phyloP scores from a whole-genome alignment of 2,329 filamentous ascomycete genomes.

The Pyrenochaeta sp. region DNA sequence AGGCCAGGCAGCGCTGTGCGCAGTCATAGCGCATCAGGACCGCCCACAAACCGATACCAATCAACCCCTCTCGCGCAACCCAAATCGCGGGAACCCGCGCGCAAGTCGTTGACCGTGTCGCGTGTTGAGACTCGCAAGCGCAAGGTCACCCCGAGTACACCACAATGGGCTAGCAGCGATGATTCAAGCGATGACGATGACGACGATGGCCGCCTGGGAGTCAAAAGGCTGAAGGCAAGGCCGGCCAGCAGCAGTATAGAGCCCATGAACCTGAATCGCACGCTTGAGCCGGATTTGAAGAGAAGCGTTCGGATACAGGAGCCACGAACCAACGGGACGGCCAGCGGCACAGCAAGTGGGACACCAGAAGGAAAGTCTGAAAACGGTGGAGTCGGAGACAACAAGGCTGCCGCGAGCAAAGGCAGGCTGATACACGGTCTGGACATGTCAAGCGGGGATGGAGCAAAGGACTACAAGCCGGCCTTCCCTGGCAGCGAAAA shows the following conservation, averaged over 20 bases:
- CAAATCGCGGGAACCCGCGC: constrained; percentile 25
- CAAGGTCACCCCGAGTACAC: constrained; percentile 44
- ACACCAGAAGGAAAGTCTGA: constrained; percentile 9
- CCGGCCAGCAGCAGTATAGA: constrained; percentile 49
- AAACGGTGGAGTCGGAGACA: constrained; percentile 16
- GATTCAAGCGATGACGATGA: constrained; percentile 40
- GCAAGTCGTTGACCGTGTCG: constrained; percentile 38
- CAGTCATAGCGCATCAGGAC: constrained; percentile 23
- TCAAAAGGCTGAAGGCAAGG: constrained; percentile 40
- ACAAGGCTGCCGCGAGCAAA: constrained; percentile 18
- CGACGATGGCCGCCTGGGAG: constrained; percentile 35
- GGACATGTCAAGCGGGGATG: constrained; percentile 51
- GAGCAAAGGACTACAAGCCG: constrained; percentile 59
- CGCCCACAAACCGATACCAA: constrained; percentile 40
- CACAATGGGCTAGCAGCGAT: constrained; percentile 45
- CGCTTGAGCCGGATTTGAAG: constrained; percentile 46
- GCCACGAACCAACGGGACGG: constrained; percentile 5
- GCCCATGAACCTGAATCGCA: constrained; percentile 45
- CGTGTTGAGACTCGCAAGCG: constrained; percentile 40
- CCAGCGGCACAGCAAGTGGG: constrained; percentile 5
- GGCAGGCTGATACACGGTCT: constrained; percentile 51
- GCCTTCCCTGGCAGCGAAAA: constrained; percentile 58
- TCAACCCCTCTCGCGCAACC: constrained; percentile 24
- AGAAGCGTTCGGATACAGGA: constrained; percentile 43
- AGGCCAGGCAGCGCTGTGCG: constrained; percentile 13